Base-by-base conservation (phyloP, 2,329 filamentous ascomycete genomes). In the Pseudocercospora fuligena region DNA sequence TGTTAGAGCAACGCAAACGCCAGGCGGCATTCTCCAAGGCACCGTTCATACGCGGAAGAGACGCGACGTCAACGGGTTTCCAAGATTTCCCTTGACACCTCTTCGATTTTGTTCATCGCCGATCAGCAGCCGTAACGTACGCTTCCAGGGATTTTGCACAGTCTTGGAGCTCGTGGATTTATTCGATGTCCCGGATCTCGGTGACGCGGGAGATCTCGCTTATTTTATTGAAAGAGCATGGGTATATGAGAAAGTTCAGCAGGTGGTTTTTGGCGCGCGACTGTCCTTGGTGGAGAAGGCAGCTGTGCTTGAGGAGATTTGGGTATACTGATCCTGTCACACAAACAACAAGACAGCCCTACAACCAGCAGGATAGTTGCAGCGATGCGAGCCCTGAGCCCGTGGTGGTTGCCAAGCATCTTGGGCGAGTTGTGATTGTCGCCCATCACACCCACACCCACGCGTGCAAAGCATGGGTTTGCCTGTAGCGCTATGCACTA, bases 221-320 rank as follows among this genome's bases (percentile, higher is more conserved):
- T 61, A 60, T 33, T 61, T 25, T n/a, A 58, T 59, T 0, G 59
- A 61, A 29, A 51, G 21, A 16, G 51, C 40, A 7, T 58, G 49
- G 63, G 25, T 40, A 3, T 65, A 58, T 8, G 31, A 47, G n/a
- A 61, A 46, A 31, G 25, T 65, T 33, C 58, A 65, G 53, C 49
- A 57, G 31, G 19, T 21, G 23, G 25, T 65, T 2, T 57, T 46
- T 25, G 63, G 59, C 36, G 51, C 33, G n/a, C 11, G 56, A 31
- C 25, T 65, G 3, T 57, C 27, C 9, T 23, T 61, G 33, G 16
- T 58, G 19, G 49, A 61, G 14, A 57, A 51, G 27, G 62, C 63
- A 21, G 63, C 63, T n/a, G 16, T 65, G 19, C 40, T 65, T n/a
- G 59, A 61, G 19, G 49, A 65, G 25, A 61, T 64, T 53, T 46